phyloP scores from a whole-genome alignment of 352 stramenopile species.

The Pythium chondricola region DNA sequence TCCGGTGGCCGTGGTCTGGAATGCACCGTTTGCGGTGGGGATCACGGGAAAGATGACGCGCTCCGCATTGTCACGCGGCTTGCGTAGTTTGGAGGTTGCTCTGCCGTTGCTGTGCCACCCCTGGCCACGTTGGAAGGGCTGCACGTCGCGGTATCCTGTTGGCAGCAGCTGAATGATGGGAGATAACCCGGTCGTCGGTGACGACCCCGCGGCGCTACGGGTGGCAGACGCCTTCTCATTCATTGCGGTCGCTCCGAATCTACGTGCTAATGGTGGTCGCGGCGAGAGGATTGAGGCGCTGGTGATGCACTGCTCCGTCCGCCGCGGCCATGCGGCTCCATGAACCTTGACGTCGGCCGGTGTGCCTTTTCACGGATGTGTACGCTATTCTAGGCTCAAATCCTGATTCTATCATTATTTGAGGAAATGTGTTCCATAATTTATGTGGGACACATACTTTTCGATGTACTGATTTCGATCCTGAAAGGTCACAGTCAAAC shows the following conservation, averaged over 20 bases:
- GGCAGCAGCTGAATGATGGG: conserved; percentile 55
- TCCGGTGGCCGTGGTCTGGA: background rate
- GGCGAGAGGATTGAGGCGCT: background rate
- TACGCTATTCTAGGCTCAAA: background rate
- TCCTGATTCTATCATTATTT: background rate
- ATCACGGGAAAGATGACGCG: conserved; percentile 48
- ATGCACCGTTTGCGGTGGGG: background rate
- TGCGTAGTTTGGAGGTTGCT: conserved; percentile 18
- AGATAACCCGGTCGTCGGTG: conserved; percentile 26
- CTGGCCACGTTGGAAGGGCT: conserved; percentile 58
- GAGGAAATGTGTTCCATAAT: background rate
- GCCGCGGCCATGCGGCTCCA: no score
- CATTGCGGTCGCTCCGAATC: background rate
- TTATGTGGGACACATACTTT: conserved; percentile 4
- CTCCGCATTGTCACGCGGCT: conserved; percentile 15
- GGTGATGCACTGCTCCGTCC: background rate
- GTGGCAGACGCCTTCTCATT: conserved; percentile 20
- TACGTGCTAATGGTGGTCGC: no score
- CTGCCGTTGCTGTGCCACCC: conserved; percentile 61
- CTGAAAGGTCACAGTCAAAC: conserved; percentile 7
- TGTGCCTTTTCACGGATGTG: conserved; percentile 13
- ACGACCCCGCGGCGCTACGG: conserved; percentile 6
- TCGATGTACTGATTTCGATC: conserved; percentile 8
- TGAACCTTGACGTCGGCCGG: background rate
- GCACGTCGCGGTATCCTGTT: conserved; percentile 61